Evolutionary conservation across 345 rosid species (phyloP).

Genomic region (Euphorbia tirucalli): DNA sequence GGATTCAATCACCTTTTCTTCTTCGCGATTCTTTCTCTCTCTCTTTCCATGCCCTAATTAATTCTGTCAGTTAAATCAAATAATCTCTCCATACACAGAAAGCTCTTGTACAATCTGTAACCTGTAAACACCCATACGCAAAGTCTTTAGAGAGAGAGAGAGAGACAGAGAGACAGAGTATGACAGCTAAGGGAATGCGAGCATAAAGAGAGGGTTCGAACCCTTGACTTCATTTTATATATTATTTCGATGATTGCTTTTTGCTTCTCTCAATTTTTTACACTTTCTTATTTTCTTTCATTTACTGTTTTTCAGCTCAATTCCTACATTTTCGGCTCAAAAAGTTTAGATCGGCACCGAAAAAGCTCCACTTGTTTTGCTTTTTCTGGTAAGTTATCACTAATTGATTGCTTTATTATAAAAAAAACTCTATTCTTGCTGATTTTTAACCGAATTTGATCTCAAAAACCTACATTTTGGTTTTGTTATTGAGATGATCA

Average conservation of each 20-base stretch:
- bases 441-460: background rate
- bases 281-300: background rate
- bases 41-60: background rate
- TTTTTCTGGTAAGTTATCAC: slow-evolving; percentile 22
- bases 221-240: background rate
- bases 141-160: background rate
- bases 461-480: background rate
- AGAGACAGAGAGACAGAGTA: too few species aligned
- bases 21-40: background rate
- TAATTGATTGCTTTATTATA: background rate
- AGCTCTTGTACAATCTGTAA: background rate
- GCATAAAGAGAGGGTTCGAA: background rate
- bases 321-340: slow-evolving; percentile 9
- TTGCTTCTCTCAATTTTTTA: background rate
- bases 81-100: background rate
- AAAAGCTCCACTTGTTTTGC: slow-evolving; percentile 13
- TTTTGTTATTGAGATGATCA: background rate
- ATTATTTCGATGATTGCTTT: background rate
- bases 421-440: background rate
- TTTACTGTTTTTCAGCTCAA: background rate
- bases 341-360: slow-evolving; percentile 26
- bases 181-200: slow-evolving; percentile 22
- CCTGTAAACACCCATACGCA: background rate
- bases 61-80: too few species aligned
- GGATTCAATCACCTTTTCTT: background rate